A percentile compares a stretch with the other conserved stretches of the same genome.
These are phyloP conservation scores for Microsporum ferrugineum DNA, from an alignment of 2,329 filamentous ascomycete species.

Conservation along the genomic window DNA sequence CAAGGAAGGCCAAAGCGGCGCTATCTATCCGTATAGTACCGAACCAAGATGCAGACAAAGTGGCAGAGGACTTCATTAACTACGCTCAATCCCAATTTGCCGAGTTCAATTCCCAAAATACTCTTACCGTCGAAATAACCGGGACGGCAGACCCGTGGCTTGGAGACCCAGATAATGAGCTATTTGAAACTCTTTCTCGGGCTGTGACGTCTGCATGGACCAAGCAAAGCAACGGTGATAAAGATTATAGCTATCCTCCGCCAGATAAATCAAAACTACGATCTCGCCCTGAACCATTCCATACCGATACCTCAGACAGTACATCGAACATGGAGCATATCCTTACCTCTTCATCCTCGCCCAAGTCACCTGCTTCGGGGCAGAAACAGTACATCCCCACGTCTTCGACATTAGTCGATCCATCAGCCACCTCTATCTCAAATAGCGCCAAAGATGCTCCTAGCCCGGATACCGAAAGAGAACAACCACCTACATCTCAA, in stretches of 20 bases:
- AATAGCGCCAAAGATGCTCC: background rate
- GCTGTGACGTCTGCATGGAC: conserved; percentile 81
- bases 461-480: background rate
- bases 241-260: conserved; percentile 26
- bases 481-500: background rate
- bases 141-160: conserved; percentile 95
- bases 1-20: conserved; percentile 74
- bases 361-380: background rate
- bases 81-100: conserved; percentile 64
- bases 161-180: conserved; percentile 77
- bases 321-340: conserved; percentile 31
- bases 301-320: conserved; percentile 29
- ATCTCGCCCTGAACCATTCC: conserved; percentile 15
- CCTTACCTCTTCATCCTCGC: conserved; percentile 23
- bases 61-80: conserved; percentile 54
- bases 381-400: conserved; percentile 5
- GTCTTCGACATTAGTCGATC: conserved; percentile 11
- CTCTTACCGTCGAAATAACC: conserved; percentile 69
- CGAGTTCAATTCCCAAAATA: conserved; percentile 66
- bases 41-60: conserved; percentile 73
- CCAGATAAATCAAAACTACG: conserved; percentile 15
- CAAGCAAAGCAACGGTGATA: conserved; percentile 20
- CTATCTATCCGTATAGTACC: conserved; percentile 87
- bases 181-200: conserved; percentile 77
- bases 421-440: background rate